Evolutionary conservation across 441 rosid species (phyloP), one percentile per base, ranked within the genome.

Genomic region (Pelargonium myrrhifolium): DNA sequence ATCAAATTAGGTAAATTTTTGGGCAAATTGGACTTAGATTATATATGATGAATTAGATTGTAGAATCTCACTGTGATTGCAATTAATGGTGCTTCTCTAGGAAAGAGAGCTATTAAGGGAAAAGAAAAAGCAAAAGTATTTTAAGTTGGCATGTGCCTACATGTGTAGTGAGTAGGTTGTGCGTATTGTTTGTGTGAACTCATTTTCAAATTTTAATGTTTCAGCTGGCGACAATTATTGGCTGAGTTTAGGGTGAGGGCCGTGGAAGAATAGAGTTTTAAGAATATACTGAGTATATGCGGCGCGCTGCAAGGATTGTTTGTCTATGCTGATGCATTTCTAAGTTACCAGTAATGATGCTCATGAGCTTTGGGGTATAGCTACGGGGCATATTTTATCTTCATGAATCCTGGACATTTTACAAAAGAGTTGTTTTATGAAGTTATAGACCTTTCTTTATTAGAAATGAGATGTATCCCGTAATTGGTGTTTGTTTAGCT

Each of bases 191-290:
- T 47, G 12, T 47, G 53, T 47, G 53, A 47, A 14, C 53, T 47
- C 53, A 47, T 47, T 10, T 12, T 10, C 53, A 47, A 47, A 12
- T 47, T 56, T 6, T 8, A 37, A 7, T 2, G 14, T 40, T 39
- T 21, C 47, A 67, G 79, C 64, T 37, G 64, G 69, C 70, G 65
- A 70, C 47, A 62, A 58, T 75, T 75, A 24, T 9, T 67, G 77
- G 70, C 66, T 77, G 77, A 72, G 66, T 53, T 22, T 68, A 9
- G 21, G 37, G 68, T 24, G 1, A 24, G 1, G 28, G 28, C 28
- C 28, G 28, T 47, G 43, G 62, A 69, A 65, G 31, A 69, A 62
- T 47, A 45, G 18, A 21, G 37, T 31, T 37, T 11, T 10, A 26
- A 55, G 24, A 55, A 17, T 55, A 17, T 24, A 24, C 28, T 2